These are phyloP conservation scores for Trichosporon inkin DNA, from an alignment of 1,284 basidiomycete genomes.

Conservation along the genomic window DNA sequence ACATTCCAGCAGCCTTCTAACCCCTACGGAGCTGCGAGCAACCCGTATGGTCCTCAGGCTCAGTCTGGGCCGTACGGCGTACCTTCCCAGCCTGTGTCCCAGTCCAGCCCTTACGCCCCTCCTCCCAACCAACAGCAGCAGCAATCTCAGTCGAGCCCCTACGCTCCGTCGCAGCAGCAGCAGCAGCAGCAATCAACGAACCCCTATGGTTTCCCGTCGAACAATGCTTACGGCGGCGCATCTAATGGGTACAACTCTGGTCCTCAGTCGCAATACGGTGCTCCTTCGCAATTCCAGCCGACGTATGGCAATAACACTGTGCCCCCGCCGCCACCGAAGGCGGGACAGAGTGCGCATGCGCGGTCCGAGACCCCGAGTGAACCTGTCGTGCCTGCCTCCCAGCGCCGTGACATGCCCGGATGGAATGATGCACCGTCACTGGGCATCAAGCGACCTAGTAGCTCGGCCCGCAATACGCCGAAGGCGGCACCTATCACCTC, in stretches of 20 bases:
- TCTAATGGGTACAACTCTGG: neutral
- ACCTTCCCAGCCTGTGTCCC: neutral
- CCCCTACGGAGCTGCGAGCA: slow-evolving; percentile 6
- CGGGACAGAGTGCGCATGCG: slow-evolving; percentile 17
- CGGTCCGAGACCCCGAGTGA: slow-evolving; percentile 22
- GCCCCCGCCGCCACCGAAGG: slow-evolving; percentile 17
- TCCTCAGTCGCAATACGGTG: slow-evolving; percentile 8
- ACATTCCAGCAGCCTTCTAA: slow-evolving; percentile 2
- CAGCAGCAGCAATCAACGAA: slow-evolving; percentile 7
- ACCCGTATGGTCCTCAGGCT: slow-evolving; percentile 8
- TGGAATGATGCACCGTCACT: slow-evolving; percentile 74
- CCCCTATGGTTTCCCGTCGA: too few species aligned
- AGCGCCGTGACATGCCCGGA: slow-evolving; percentile 62
- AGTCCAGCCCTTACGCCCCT: slow-evolving; percentile 27
- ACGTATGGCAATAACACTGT: neutral
- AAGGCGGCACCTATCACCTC: slow-evolving; percentile 73
- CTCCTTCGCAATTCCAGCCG: slow-evolving; percentile 6
- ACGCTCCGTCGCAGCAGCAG: slow-evolving; percentile 22
- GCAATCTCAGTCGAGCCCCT: slow-evolving; percentile 17
- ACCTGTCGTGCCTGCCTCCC: slow-evolving; percentile 43
- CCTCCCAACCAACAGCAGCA: slow-evolving; percentile 12
- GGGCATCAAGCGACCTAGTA: slow-evolving; percentile 57
- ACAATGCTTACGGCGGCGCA: neutral
- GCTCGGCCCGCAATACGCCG: slow-evolving; percentile 50
- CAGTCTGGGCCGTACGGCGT: slow-evolving; percentile 7